Base-by-base conservation (phyloP, 192 early-diverging fungal genomes). In the Paraglomus brasilianum region DNA sequence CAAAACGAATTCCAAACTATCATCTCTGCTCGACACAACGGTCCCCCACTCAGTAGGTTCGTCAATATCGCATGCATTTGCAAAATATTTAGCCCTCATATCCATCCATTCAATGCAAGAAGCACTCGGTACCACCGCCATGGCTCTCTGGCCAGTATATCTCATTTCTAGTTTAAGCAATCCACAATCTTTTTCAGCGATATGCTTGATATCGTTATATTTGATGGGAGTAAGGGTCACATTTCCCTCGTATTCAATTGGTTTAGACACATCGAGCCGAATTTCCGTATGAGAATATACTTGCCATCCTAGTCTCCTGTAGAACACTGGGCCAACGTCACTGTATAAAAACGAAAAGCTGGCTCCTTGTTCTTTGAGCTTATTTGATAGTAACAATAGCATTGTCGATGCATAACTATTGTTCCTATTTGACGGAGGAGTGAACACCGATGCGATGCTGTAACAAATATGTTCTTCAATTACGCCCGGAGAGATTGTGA, bases 321-420 rank as follows among this genome's bases (percentile, higher is more conserved):
- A 66, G 49, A 66, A 66, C 6, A 38, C 36, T 41, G 45, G 11
- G 1, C 64, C 64, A 41, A 66, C 17, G 11, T 66, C 64, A 66
- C 47, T 51, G 38, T 41, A 66, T 5, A 66, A 51, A 66, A 51
- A 66, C 8, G 47, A 51, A 66, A 66, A 66, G 10, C 14, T 17
- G 21, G 48, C 64, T 51, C 30, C 42, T 19, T 41, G 30, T 4
- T 51, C 24, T 51, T 19, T 36, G n/a, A 66, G 49, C 41, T 51
- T 66, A 5, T 66, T 21, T 14, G 47, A 49, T 15, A 66, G n/a
- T 24, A 66, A 41, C 44, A 51, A 17, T 39, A 66, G 15, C 64
- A 66, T 66, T 13, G 30, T 39, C n/a, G 64, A 66, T 36, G 64
- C 64, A 39, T 66, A 66, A n/a, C 64, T 46, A 17, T 66, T 66